A percentile compares a stretch with the other conserved stretches of the same genome.
These are phyloP conservation scores for Cucurbitaria berberidis DNA, from an alignment of 2,329 filamentous ascomycete species.

Conservation along the genomic window DNA sequence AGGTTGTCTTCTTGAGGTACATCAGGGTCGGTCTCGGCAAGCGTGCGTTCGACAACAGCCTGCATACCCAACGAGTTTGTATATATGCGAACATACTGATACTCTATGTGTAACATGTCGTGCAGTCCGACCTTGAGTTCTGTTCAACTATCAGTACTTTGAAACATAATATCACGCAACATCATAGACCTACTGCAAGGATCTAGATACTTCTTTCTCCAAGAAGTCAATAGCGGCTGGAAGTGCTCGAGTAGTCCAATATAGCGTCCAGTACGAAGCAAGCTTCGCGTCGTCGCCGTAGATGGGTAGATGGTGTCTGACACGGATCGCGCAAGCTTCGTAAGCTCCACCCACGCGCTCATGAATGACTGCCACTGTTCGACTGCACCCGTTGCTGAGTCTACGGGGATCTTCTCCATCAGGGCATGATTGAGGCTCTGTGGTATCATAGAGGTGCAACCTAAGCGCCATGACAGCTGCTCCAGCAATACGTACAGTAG, in stretches of 20 bases:
- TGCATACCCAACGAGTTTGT: constrained; percentile 61
- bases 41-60: constrained; percentile 62
- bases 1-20: constrained; percentile 48
- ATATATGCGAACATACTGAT: constrained; percentile 52
- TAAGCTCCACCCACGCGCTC: constrained; percentile 57
- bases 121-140: constrained; percentile 49
- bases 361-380: constrained; percentile 60
- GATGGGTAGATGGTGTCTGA: constrained; percentile 61
- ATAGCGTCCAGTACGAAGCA: constrained; percentile 58
- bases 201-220: constrained; percentile 50
- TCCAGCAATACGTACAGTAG: constrained; percentile 56
- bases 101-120: constrained; percentile 61
- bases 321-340: constrained; percentile 57
- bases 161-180: not conserved
- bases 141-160: constrained; percentile 13
- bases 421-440: constrained; percentile 51
- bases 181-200: constrained; percentile 40
- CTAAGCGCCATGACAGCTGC: constrained; percentile 59
- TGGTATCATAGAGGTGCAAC: constrained; percentile 59
- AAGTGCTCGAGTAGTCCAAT: constrained; percentile 58
- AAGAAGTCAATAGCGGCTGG: constrained; percentile 49
- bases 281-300: constrained; percentile 47
- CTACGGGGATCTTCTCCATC: constrained; percentile 50
- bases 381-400: constrained; percentile 43
- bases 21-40: constrained; percentile 49